Evolutionary conservation across 1,284 basidiomycete genomes (phyloP), one percentile per base, ranked within the genome.

Genomic region (Moesziomyces sp.): DNA sequence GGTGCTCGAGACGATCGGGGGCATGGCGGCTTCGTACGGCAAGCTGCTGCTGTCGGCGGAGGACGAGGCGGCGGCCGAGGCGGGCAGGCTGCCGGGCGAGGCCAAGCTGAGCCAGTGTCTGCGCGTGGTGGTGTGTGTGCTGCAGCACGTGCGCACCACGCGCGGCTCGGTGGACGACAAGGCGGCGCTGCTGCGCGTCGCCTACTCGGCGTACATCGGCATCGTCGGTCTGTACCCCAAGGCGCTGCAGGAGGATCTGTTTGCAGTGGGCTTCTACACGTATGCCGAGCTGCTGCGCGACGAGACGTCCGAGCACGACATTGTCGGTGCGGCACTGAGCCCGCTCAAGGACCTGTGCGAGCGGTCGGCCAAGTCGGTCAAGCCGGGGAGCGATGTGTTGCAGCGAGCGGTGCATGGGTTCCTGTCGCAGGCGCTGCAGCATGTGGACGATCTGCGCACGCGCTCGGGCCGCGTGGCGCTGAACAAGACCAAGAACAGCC

Each of bases 401-500:
- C 78, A 77, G n/a, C 74, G 79, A 18, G 86, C 93, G 5, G 85
- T 97, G 0, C 94, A 98, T 80, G 94, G 93, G 7, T 86, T 97
- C 40, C 85, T 98, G 11, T 94, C 93, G 0, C 88, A 91, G 1
- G 94, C 93, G 80, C 85, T 99, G 42, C 86, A 91, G 54, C 92
- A 94, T 78, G 88, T 97, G 23, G 94, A 97, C 76, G 93, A 92
- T 70, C 93, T 97, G 90, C 89, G 76, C 21, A 62, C 74, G 18
- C 72, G 81, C 48, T 88, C 90, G 62, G 95, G 94, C 4, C 78
- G 87, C 0, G 89, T 92, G 11, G 92, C 92, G 2, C 86, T 88
- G 9, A 89, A 91, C 85, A 97, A 97, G 86, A 88, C 93, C 84
- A 95, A 93, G 85, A 93, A 91, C 83, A 97, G 97, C 84, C 87